A percentile compares a stretch with the other conserved stretches of the same genome.
Conservation (phyloP, 2,329 filamentous ascomycete genomes). For the Tolypocladium tundrense region DNA sequence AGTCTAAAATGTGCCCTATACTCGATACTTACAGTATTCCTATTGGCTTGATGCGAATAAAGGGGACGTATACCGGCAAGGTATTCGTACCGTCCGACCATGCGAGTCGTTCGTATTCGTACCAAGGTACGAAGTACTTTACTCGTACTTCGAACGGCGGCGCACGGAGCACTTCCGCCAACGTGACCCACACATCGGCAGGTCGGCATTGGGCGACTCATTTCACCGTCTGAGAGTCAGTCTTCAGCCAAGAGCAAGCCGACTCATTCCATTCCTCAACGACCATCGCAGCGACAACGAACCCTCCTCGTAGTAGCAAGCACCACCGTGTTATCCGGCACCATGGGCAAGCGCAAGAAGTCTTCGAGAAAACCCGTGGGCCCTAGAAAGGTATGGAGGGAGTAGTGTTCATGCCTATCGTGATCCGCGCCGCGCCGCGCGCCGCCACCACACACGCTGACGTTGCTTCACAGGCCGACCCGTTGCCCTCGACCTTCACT, state of each 20-base stretch:
- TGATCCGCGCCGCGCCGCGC: neutral
- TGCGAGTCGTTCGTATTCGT: too few species aligned
- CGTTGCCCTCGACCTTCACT: conserved; percentile 74
- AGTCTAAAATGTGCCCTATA: too few species aligned
- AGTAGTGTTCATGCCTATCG: neutral
- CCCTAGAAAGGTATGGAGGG: conserved; percentile 60
- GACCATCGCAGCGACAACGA: neutral
- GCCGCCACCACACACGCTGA: neutral
- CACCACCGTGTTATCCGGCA: conserved; percentile 2
- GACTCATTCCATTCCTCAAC: neutral
- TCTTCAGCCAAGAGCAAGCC: neutral
- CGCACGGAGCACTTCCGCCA: too few species aligned
- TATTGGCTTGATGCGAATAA: too few species aligned
- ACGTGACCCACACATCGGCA: neutral
- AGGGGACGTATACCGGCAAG: too few species aligned
- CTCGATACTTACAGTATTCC: too few species aligned
- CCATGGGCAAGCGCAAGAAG: conserved; percentile 91
- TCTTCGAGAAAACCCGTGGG: conserved; percentile 71
- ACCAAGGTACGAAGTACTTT: too few species aligned
- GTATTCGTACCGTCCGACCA: too few species aligned
- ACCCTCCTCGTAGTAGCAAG: neutral
- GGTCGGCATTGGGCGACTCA: neutral
- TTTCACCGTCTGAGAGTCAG: neutral
- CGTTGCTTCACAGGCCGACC: conserved; percentile 43
- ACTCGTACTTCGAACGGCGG: too few species aligned